Base-by-base conservation (phyloP, 495 filamentous ascomycete genomes). In the Aspergillus hancockii region DNA sequence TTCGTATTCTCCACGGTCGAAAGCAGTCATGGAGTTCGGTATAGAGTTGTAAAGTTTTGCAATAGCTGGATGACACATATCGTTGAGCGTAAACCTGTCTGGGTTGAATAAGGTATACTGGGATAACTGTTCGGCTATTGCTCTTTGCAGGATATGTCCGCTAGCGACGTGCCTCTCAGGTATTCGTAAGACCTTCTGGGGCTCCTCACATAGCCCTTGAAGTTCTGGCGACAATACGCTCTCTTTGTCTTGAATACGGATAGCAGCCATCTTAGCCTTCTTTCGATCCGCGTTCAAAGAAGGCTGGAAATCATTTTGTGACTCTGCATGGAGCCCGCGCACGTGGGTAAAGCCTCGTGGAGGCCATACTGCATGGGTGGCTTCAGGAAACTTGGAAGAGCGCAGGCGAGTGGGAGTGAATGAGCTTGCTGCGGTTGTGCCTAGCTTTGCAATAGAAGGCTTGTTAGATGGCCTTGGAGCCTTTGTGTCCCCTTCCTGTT, bases 1-100 rank as follows among this genome's bases (percentile, higher is more conserved):
- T 64, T 98, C 94, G 63, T 87, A 96, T 41, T 83, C 77, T 18
- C 83, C 87, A 61, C 70, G 83, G 72, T 99, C 95, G 66, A 94
- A 97, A 16, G 94, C 86, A 1, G 86, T 91, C 16, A 91, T 77
- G 0, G 82, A 79, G 3, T 71, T 77, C 18, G 73, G 67, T 21
- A 98, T 80, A 6, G 76, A 79, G 2, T 79, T 64, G 56, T 87
- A 89, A 3, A 91, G 75, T 12, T 79, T 82, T 0, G 69, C 53
- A n/a, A 93, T 73, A 14, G 85, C 84, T 0, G 84, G 79, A 65
- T 90, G 88, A 31, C 32, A 53, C 41, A 41, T 52, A n/a, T 57
- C 50, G 31, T 14, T 54, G 16, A 66, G 50, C 31, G 61, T 45
- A 23, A 52, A 25, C 31, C 41, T 34, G 12, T 55, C 52, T 14